Conservation (phyloP, 345 rosid species). For the Mallotus nudiflorus region DNA sequence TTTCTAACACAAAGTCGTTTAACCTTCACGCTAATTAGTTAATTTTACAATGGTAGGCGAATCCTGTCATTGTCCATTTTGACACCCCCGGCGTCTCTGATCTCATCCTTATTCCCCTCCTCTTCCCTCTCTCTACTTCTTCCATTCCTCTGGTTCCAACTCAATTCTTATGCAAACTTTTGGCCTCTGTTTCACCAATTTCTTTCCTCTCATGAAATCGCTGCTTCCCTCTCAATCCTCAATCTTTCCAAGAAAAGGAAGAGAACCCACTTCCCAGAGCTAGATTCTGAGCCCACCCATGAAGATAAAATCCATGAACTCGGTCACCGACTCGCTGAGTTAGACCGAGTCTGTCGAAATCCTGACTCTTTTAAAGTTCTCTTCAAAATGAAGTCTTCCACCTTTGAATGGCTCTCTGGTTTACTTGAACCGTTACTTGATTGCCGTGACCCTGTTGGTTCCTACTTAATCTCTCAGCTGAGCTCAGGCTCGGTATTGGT, state of each 20-base stretch:
- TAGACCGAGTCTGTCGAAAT: conserved; percentile 13
- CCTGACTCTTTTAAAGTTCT: conserved; percentile 46
- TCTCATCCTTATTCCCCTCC: conserved; percentile 40
- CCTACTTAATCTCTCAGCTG: conserved; percentile 57
- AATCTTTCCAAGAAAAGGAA: conserved; percentile 51
- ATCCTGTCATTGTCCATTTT: too few species aligned
- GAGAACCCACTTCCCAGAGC: conserved; percentile 38
- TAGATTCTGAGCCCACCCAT: conserved; percentile 34
- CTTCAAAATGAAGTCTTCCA: conserved; percentile 56
- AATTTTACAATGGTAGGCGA: too few species aligned
- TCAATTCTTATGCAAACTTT: conserved; percentile 23
- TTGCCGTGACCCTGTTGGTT: conserved; percentile 67
- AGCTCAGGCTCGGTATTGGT: conserved; percentile 63
- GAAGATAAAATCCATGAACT: conserved; percentile 6
- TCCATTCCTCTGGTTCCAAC: conserved; percentile 5
- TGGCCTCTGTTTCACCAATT: conserved; percentile 41
- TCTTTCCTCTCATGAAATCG: conserved; percentile 45
- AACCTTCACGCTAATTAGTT: too few species aligned
- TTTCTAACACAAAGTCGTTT: too few species aligned
- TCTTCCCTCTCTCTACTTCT: conserved; percentile 13
- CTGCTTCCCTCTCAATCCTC: conserved; percentile 40
- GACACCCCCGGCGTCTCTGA: too few species aligned
- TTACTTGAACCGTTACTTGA: conserved; percentile 69
- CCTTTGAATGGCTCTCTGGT: conserved; percentile 66
- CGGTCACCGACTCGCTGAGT: conserved; percentile 21